phyloP scores from a whole-genome alignment of 306 rosid genomes.

The Fragaria nilgerrensis region DNA sequence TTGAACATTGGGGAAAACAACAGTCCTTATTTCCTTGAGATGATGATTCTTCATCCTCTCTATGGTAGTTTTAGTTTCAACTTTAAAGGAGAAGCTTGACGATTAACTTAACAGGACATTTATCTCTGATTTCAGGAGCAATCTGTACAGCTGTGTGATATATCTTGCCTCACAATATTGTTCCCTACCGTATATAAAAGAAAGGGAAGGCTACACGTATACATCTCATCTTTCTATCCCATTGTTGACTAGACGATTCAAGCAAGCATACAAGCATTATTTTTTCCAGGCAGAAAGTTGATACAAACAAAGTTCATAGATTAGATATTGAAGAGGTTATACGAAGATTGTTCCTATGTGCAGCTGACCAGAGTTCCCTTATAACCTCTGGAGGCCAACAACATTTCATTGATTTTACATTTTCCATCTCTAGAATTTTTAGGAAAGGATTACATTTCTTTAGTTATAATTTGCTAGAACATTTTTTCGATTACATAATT shows the following conservation, averaged over 20 bases:
- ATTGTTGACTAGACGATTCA: neutral
- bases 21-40: neutral
- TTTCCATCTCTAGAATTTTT: neutral
- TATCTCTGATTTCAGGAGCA: conserved; percentile 46
- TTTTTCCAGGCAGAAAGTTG: conserved; percentile 19
- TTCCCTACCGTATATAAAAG: conserved; percentile 2
- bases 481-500: too few species aligned
- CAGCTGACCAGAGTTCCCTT: conserved; percentile 15
- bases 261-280: neutral
- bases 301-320: conserved; percentile 25
- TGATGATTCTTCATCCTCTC: neutral
- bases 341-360: neutral
- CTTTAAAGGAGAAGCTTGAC: neutral
- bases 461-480: neutral
- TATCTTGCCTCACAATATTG: conserved; percentile 11
- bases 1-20: neutral
- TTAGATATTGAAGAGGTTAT: conserved; percentile 14
- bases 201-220: neutral
- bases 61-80: neutral
- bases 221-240: conserved; percentile 10
- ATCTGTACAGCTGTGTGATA: conserved; percentile 62
- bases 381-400: neutral
- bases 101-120: neutral
- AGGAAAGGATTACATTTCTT: neutral
- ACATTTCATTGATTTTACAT: neutral